These are phyloP conservation scores for Royoungia palumana DNA, from an alignment of 768 basidiomycete species.

Conservation along the genomic window DNA sequence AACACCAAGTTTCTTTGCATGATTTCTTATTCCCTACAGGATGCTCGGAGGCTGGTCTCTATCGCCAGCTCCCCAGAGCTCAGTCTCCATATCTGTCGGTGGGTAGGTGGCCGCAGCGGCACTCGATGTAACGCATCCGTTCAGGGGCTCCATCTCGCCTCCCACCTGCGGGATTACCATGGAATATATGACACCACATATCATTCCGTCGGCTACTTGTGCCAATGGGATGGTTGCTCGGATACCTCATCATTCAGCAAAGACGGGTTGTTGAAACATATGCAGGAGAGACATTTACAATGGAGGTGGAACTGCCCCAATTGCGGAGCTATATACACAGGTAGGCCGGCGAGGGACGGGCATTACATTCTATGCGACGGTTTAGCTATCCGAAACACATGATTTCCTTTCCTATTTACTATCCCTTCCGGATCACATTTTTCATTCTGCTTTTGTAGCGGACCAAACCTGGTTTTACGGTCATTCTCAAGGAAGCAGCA, in stretches of 20 bases:
- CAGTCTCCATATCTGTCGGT: constrained; percentile 22
- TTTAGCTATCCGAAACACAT: background rate
- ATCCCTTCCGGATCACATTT: background rate
- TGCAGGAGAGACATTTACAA: constrained; percentile 24
- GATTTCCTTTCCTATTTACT: background rate
- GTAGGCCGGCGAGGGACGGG: constrained; percentile 15
- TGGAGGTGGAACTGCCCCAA: constrained; percentile 26
- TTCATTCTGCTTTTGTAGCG: background rate
- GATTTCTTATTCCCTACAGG: constrained; percentile 17
- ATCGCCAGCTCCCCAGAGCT: constrained; percentile 30
- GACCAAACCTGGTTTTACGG: background rate
- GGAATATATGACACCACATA: constrained; percentile 13
- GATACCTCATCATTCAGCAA: constrained; percentile 17
- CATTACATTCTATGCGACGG: constrained; percentile 15
- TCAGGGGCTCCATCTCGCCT: constrained; percentile 16
- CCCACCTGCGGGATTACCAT: constrained; percentile 21
- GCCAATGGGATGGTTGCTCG: constrained; percentile 24
- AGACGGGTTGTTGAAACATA: constrained; percentile 22
- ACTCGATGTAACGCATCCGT: constrained; percentile 10
- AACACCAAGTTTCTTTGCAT: background rate
- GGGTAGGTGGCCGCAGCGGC: constrained; percentile 13
- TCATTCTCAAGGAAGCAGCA: constrained; percentile 3
- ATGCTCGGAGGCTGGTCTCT: constrained; percentile 22
- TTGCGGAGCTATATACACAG: constrained; percentile 19
- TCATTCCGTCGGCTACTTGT: constrained; percentile 10